phyloP scores from a whole-genome alignment of 2,329 filamentous ascomycete species.

The Aspergillus melleus region DNA sequence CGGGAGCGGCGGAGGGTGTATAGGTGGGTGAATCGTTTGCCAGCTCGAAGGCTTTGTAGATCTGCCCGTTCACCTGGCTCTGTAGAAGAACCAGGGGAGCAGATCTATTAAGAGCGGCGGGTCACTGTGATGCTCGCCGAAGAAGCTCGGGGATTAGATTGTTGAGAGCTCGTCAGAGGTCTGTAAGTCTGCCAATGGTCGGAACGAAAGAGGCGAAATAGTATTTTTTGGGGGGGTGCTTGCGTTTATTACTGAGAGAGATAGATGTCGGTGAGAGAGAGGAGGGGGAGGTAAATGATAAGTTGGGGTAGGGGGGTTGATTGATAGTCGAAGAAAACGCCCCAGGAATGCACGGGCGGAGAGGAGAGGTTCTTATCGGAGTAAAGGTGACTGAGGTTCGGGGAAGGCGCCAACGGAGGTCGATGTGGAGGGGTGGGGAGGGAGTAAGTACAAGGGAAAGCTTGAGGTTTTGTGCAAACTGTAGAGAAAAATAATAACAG shows the following conservation, averaged over 20 bases:
- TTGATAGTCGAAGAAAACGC: constrained; percentile 3
- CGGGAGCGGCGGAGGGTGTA: constrained; percentile 63
- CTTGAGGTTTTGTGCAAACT: background rate
- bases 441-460: background rate
- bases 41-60: constrained; percentile 63
- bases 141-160: background rate
- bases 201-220: too few species aligned
- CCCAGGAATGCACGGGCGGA: constrained; percentile 13
- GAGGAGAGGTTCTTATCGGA: constrained; percentile 21
- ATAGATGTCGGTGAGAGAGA: background rate
- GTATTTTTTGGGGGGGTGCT: background rate
- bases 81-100: constrained; percentile 46
- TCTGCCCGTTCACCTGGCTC: constrained; percentile 45
- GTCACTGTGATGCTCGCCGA: constrained; percentile 26
- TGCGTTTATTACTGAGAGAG: too few species aligned
- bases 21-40: constrained; percentile 65
- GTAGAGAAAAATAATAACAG: background rate
- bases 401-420: constrained; percentile 12
- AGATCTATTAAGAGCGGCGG: constrained; percentile 39
- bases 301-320: background rate
- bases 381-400: constrained; percentile 1
- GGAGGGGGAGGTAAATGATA: background rate
- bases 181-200: background rate
- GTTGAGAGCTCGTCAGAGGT: background rate
- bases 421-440: background rate